A percentile compares a stretch with the other conserved stretches of the same genome.
Conservation (phyloP, 176 grass and related monocot species). For the Alopecurus myosuroides region DNA sequence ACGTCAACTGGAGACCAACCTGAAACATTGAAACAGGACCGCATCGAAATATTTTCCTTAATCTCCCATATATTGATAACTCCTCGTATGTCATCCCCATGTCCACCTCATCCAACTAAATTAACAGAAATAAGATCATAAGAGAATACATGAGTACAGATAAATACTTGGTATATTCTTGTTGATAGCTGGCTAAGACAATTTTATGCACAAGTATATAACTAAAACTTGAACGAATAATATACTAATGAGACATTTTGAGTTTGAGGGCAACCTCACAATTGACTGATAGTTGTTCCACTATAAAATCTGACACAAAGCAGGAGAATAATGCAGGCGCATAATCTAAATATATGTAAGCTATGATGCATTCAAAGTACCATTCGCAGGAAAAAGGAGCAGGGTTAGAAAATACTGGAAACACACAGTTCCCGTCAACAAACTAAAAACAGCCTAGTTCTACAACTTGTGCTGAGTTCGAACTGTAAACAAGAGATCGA, state of each 20-base stretch:
- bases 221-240: not conserved
- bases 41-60: conserved; percentile 97
- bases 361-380: no score
- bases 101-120: conserved; percentile 95
- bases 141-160: not conserved
- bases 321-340: not conserved
- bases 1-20: conserved; percentile 36
- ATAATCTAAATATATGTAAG: not conserved
- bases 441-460: no score
- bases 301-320: not conserved
- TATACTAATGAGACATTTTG: not conserved
- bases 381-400: no score
- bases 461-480: no score
- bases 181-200: not conserved
- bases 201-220: not conserved
- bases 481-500: no score
- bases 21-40: conserved; percentile 97
- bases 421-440: no score
- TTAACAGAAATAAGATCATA: conserved; percentile 30
- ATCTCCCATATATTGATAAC: conserved; percentile 85
- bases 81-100: conserved; percentile 99
- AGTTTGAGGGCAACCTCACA: not conserved
- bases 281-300: not conserved
- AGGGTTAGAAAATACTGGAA: no score
- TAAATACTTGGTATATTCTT: not conserved